These are phyloP conservation scores for Chrysophaeum taylorii DNA, from an alignment of 352 stramenopile genomes.

Conservation along the genomic window DNA sequence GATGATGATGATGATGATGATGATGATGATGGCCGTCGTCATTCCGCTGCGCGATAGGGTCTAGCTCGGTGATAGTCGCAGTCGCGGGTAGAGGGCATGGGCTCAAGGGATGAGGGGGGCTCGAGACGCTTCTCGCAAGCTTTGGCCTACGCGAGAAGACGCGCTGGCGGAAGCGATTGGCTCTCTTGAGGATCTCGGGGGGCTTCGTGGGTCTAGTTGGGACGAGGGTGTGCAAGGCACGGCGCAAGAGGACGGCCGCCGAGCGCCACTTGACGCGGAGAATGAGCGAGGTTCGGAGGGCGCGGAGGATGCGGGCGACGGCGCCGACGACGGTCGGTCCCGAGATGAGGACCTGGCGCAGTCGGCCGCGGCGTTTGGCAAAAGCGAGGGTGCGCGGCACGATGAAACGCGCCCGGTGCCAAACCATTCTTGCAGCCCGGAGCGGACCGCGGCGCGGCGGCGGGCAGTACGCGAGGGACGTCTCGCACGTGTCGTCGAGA, in stretches of 20 bases:
- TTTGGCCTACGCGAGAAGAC: too few species aligned
- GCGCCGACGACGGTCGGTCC: background rate
- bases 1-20: too few species aligned
- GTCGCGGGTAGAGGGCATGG: too few species aligned
- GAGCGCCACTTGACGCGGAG: constrained; percentile 2
- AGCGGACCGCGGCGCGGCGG: background rate
- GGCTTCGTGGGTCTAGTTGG: too few species aligned
- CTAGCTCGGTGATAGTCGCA: too few species aligned
- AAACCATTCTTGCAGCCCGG: background rate
- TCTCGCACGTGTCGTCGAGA: background rate
- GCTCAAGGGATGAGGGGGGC: too few species aligned
- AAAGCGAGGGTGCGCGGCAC: background rate
- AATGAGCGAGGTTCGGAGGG: background rate
- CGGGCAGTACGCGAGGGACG: background rate
- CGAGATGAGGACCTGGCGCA: background rate
- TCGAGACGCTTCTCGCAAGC: too few species aligned
- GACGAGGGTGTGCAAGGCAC: too few species aligned
- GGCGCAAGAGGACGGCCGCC: background rate
- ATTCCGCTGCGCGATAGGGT: too few species aligned
- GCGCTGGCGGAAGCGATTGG: too few species aligned
- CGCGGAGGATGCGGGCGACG: background rate
- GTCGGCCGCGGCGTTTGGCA: background rate
- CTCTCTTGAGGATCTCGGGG: too few species aligned
- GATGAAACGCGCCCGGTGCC: background rate
- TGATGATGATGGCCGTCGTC: too few species aligned